Base-by-base conservation (phyloP, 495 filamentous ascomycete genomes). In the Chaetomidium leptoderma region DNA sequence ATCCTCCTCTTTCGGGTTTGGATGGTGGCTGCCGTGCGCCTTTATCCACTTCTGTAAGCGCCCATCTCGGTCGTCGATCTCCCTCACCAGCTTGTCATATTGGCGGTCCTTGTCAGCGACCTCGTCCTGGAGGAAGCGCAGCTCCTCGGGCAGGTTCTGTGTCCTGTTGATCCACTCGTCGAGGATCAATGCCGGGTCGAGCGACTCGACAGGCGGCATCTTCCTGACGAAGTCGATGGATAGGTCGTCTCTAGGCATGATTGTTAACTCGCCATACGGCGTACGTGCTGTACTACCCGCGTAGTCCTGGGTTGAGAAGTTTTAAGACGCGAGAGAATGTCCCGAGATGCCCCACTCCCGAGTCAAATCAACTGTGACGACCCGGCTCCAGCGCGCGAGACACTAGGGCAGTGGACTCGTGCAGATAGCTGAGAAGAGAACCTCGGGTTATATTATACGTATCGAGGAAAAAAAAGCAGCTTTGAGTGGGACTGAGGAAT, bases 21-120 rank as follows among this genome's bases (percentile, higher is more conserved):
- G 77, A 17, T 81, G 73, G 57, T 90, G 80, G 66, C 88, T 90
- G 53, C 92, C 90, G 68, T 96, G 88, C 17, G 83, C 56, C 68
- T 89, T 91, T 72, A 97, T 88, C 75, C 85, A 92, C 71, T 91
- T 95, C 70, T 98, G 93, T 50, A 98, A 81, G 62, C 85, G 87
- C 57, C 67, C 79, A 65, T 98, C 93, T 53, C 86, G 83, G 21
- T 86, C 83, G 59, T 86, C 86, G 75, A 95, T 91, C 21, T 81
- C 79, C 40, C 77, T 77, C 39, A 87, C 77, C 65, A 85, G 88
- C 35, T 92, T 88, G 63, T 87, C 80, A 65, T 92, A 86, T 37
- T 81, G 72, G 53, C 83, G 82, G 67, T 98, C 92, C 73, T 97
- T 97, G 57, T 90, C 89, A 65, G 86, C 82, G 30, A 97, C 90